Conservation (phyloP, 257 asterid species). For the Solanum habrochaites region DNA sequence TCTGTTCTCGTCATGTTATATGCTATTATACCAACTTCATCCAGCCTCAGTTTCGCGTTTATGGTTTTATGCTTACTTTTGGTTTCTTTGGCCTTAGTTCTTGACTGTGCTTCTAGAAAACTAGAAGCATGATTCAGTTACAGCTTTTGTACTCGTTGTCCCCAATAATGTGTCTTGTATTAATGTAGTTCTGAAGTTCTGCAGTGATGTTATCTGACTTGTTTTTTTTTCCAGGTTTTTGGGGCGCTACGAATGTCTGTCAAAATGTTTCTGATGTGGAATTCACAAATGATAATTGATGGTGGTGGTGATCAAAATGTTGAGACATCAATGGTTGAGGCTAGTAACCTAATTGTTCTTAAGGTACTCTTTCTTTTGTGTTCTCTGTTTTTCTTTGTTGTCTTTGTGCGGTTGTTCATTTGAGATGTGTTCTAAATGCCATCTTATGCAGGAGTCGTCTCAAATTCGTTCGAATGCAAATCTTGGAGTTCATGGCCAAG, state of each 20-base stretch:
- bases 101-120: not conserved
- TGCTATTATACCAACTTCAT: not conserved
- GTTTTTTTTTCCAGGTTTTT: slow-evolving; percentile 51
- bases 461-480: slow-evolving; percentile 91
- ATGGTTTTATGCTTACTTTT: not conserved
- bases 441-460: slow-evolving; percentile 52
- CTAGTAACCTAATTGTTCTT: slow-evolving; percentile 95
- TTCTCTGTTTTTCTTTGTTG: not conserved
- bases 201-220: slow-evolving; percentile 2
- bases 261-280: slow-evolving; percentile 98
- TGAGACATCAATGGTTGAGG: slow-evolving; percentile 91
- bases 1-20: not conserved
- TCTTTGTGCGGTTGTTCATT: not conserved
- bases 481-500: slow-evolving; percentile 97
- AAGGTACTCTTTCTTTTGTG: slow-evolving; percentile 39
- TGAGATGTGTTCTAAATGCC: not conserved
- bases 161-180: not conserved
- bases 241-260: slow-evolving; percentile 99
- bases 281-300: slow-evolving; percentile 81
- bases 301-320: slow-evolving; percentile 98
- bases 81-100: not conserved
- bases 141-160: not conserved
- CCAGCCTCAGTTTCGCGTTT: not conserved
- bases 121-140: not conserved
- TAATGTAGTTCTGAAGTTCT: not conserved